A percentile compares a stretch with the other conserved stretches of the same genome.
Evolutionary conservation across 345 rosid genomes (phyloP).

Genomic region (Salix dunnii): DNA sequence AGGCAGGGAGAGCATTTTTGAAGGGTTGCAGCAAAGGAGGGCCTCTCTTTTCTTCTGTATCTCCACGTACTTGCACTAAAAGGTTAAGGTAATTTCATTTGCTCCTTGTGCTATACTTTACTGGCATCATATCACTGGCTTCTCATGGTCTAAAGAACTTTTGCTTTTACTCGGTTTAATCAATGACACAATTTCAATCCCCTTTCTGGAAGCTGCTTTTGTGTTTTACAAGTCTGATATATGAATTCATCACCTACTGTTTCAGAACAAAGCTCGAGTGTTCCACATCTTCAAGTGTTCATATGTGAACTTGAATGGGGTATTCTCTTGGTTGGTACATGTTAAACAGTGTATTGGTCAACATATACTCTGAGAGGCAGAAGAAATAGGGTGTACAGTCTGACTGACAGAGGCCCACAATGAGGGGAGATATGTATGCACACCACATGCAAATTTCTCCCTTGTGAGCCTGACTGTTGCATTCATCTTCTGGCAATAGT

Average conservation of each 20-base stretch:
- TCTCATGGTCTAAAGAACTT: neutral
- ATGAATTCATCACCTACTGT: neutral
- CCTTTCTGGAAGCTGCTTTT: neutral
- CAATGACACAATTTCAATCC: neutral
- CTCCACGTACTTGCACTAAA: constrained; percentile 11
- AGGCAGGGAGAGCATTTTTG: constrained; percentile 18
- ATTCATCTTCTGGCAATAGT: constrained; percentile 53
- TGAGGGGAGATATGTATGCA: constrained; percentile 33
- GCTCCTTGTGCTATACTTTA: neutral
- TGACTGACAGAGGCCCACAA: constrained; percentile 54
- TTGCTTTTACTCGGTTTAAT: constrained; percentile 1
- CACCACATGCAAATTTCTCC: constrained; percentile 65
- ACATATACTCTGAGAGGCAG: constrained; percentile 26
- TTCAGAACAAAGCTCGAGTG: constrained; percentile 14
- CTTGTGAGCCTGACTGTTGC: constrained; percentile 50
- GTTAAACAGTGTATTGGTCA: constrained; percentile 25
- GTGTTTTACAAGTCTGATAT: neutral
- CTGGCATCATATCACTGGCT: constrained; percentile 3
- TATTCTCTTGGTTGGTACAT: constrained; percentile 11
- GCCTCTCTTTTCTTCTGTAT: constrained; percentile 20
- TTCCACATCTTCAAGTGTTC: neutral
- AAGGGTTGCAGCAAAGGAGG: constrained; percentile 11
- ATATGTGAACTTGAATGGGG: constrained; percentile 14
- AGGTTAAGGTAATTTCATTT: constrained; percentile 10
- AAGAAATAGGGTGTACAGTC: constrained; percentile 25